A percentile compares a stretch with the other conserved stretches of the same genome.
Conservation (phyloP, 139 green algal species). For the Chlorella vulgaris region DNA sequence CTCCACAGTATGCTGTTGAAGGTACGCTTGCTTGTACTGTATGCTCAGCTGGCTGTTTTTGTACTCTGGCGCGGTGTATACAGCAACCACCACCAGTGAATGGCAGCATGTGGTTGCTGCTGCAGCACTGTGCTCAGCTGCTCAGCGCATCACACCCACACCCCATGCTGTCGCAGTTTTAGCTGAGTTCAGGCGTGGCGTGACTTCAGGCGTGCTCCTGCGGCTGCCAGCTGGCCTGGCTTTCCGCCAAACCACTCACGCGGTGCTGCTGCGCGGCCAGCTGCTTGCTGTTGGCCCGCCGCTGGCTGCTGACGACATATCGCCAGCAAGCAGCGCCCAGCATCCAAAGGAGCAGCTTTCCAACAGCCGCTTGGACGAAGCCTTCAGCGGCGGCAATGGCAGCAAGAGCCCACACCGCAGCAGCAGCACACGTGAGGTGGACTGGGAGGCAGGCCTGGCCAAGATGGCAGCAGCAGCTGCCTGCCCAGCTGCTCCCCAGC, state of each 20-base stretch:
- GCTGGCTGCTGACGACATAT: neutral
- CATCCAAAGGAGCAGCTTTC: neutral
- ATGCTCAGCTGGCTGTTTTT: neutral
- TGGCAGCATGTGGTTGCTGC: neutral
- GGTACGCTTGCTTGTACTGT: neutral
- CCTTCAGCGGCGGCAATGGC: neutral
- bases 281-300: neutral
- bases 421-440: neutral
- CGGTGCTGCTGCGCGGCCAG: slow-evolving; percentile 37
- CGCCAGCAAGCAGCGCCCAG: neutral
- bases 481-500: neutral
- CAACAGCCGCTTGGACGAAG: too few species aligned
- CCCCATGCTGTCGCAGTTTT: slow-evolving; percentile 8
- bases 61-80: too few species aligned
- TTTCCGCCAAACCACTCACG: slow-evolving; percentile 12
- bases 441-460: neutral
- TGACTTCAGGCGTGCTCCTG: slow-evolving; percentile 39
- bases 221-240: slow-evolving; percentile 32
- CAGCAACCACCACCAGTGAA: too few species aligned
- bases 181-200: slow-evolving; percentile 31
- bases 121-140: neutral
- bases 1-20: slow-evolving; percentile 13
- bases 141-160: neutral
- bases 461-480: neutral
- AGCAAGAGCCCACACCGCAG: neutral